Evolutionary conservation across 148 eudicot genomes (phyloP), one percentile per base, ranked within the genome.

Genomic region (Amaranthus palmeri): DNA sequence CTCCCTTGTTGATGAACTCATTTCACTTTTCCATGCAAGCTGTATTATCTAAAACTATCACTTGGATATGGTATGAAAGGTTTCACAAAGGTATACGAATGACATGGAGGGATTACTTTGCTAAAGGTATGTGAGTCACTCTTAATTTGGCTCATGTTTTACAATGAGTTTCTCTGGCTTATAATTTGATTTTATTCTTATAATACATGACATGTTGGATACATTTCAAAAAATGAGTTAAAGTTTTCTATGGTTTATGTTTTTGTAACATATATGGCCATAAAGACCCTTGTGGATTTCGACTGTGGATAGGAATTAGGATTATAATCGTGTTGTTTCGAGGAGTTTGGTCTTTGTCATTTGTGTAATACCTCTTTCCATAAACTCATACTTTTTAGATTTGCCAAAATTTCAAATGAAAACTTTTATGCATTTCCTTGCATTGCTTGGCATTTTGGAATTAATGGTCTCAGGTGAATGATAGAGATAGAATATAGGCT

Each of bases 21-120:
- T 79, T 95, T 63, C 99, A 95, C 80, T 95, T 95, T 72, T 57
- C 85, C 3, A 95, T 95, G 97, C 99, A 95, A 91, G 99, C 97
- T 76, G 68, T 89, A 67, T 76, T 95, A 75, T 88, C 99, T 8
- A 95, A 81, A 75, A 88, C 81, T 70, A 95, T 95, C 54, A 86
- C 86, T 54, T 91, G 93, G 93, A 84, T 79, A 71, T 95, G 99
- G 97, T 85, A 89, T 72, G 83, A 88, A 46, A 83, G 81, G 77
- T 95, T 88, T 81, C 84, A 80, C 52, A 79, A 86, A 17, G 82
- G 81, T 65, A 89, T 78, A 44, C 71, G 72, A 43, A 85, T 95
- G 88, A 84, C 93, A 14, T 90, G 99, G 99, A 89, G 75, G 74
- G 99, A 95, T 83, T 95, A 95, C 85, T 91, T 83, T 78, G 14